phyloP scores from a whole-genome alignment of 345 rosid genomes.

The Barbarea vulgaris region DNA sequence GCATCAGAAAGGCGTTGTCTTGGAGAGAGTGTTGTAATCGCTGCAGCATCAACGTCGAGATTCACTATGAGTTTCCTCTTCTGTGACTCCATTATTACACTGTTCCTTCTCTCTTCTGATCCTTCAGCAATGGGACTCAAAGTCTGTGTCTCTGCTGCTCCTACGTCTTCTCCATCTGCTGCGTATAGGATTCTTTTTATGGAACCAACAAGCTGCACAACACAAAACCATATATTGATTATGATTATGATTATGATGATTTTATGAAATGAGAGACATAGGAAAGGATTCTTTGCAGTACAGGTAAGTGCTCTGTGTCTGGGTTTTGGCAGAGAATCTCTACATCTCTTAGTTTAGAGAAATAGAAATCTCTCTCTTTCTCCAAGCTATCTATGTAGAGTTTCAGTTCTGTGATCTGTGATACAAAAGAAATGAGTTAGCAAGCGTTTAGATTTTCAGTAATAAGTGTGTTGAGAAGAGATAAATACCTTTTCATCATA shows the following conservation, averaged over 20 bases:
- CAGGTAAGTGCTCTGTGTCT: constrained; percentile 64
- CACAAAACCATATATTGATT: too few relatives aligned
- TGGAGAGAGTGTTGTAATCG: constrained; percentile 68
- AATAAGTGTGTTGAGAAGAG: neutral
- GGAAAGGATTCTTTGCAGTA: constrained; percentile 36
- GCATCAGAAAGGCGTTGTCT: constrained; percentile 86
- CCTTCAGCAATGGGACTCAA: constrained; percentile 79
- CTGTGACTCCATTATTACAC: constrained; percentile 51
- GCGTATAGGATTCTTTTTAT: constrained; percentile 81
- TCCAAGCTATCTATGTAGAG: constrained; percentile 91
- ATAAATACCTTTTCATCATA: constrained; percentile 77
- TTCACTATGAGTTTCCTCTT: constrained; percentile 82
- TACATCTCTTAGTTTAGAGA: constrained; percentile 83
- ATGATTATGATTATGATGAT: too few relatives aligned
- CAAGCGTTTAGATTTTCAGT: neutral
- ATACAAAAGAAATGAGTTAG: constrained; percentile 12
- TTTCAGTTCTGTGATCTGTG: constrained; percentile 92
- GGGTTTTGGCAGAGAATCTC: constrained; percentile 86
- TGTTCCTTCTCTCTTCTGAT: constrained; percentile 63
- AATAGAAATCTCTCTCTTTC: constrained; percentile 96
- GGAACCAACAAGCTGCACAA: constrained; percentile 72
- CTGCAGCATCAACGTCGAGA: constrained; percentile 73
- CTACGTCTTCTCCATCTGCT: constrained; percentile 65
- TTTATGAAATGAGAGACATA: too few relatives aligned
- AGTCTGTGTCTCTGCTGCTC: constrained; percentile 57